Evolutionary conservation across 2,329 filamentous ascomycete genomes (phyloP), one percentile per base, ranked within the genome.

Genomic region (Sarocladiaceae sp.): DNA sequence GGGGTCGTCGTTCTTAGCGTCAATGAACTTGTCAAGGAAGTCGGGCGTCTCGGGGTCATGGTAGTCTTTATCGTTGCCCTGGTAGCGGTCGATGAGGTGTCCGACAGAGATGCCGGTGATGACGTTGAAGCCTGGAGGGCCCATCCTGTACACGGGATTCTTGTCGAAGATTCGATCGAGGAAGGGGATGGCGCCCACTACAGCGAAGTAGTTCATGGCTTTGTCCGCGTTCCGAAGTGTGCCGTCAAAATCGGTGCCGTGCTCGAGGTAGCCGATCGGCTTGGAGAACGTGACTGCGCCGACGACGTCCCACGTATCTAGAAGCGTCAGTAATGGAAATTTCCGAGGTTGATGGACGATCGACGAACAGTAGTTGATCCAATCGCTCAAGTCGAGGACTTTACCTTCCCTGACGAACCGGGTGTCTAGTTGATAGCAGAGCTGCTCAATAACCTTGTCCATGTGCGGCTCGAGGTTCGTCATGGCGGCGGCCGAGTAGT

Each of bases 11-110:
- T 56, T 48, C 48, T 67, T 63, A 3, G 61, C 58, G 11, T 67
- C 61, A n/a, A 70, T 57, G 44, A 68, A 69, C 29, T 60, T 59
- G 45, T 69, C 62, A 5, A 70, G 50, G 20, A 63, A 69, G 43
- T 70, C 65, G 0, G 57, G 60, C 2, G 44, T 47, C 4, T 45
- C 45, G 1, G 53, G 47, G 19, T 57, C 48, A 32, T 61, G 54
- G 6, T 48, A 46, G 6, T 52, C 50, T 9, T 53, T 55, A 37
- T 65, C 59, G 2, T 50, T 48, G 18, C 56, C 59, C 11, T 58
- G 48, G 13, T 53, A 54, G 0, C 61, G 53, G n/a, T 54, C 56
- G 2, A 53, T 41, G 1, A 64, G 45, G n/a, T 53, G 58, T 32
- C 58, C 45, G 13, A 63, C 41, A 1, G 56, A 52, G 27, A 62